Conservation (phyloP, 2,329 filamentous ascomycete genomes). For the Emericellopsis cladophorae region DNA sequence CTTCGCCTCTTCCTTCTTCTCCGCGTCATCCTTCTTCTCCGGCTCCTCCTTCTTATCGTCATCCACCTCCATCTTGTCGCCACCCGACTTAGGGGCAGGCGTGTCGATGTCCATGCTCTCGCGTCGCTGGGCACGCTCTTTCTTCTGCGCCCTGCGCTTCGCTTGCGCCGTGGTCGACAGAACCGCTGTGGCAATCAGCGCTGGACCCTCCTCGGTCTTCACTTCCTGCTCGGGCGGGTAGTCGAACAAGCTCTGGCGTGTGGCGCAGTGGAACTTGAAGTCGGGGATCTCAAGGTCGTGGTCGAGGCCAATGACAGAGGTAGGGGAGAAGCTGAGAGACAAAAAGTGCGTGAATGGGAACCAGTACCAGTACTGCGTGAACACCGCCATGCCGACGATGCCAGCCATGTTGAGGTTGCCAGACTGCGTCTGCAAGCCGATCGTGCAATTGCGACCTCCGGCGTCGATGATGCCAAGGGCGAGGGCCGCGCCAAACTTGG, state of each 20-base stretch:
- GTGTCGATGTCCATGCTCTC: slow-evolving; percentile 91
- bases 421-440: slow-evolving; percentile 92
- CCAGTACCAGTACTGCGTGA: slow-evolving; percentile 99
- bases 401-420: slow-evolving; percentile 98
- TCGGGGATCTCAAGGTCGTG: slow-evolving; percentile 85
- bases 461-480: slow-evolving; percentile 96
- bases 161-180: slow-evolving; percentile 94
- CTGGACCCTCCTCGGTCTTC: slow-evolving; percentile 85
- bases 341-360: slow-evolving; percentile 98
- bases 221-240: slow-evolving; percentile 95
- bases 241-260: slow-evolving; percentile 89
- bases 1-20: slow-evolving; percentile 57
- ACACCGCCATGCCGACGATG: slow-evolving; percentile 95
- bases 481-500: slow-evolving; percentile 91
- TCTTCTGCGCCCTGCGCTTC: slow-evolving; percentile 86
- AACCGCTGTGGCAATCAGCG: slow-evolving; percentile 89
- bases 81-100: slow-evolving; percentile 47
- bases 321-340: slow-evolving; percentile 91
- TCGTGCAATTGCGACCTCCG: slow-evolving; percentile 95
- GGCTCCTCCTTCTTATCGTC: slow-evolving; percentile 41
- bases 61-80: slow-evolving; percentile 84
- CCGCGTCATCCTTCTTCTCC: slow-evolving; percentile 33
- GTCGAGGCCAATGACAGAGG: slow-evolving; percentile 88
- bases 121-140: slow-evolving; percentile 76
- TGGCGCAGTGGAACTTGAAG: slow-evolving; percentile 94